Base-by-base conservation (phyloP, 306 rosid species). In the Pyrus bretschneideri region DNA sequence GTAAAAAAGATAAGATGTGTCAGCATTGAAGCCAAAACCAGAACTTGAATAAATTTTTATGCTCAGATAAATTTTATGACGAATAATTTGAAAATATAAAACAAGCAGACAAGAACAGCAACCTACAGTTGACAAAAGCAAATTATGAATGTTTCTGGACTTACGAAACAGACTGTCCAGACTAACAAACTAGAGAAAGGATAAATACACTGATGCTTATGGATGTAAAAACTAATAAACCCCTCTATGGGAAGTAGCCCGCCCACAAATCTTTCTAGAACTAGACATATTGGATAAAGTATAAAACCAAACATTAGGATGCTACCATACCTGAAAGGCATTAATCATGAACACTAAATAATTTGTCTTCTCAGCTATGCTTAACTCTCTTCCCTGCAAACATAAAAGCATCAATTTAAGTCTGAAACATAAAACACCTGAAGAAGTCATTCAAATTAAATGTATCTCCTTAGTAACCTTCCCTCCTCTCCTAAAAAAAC, bases 271-370 rank as follows among this genome's bases (percentile, higher is more conserved):
- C 14, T 29, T 44, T 74, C 11, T 62, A 44, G 59, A 14, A 21
- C 27, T 3, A 57, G 30, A 44, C 0, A 19, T 40, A 59, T 25
- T 27, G 0, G 10, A 60, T 52, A 61, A 15, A 10, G 29, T 40
- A 18, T 5, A 58, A 73, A 73, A 25, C 12, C 63, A 40, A 35
- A 63, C 67, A 74, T 62, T 72, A 70, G 65, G 30, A 69, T 69
- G 64, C 38, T 70, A 78, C 57, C 75, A 73, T 92, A 95, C 97
- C 97, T 95, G 97, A 82, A 95, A 95, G 40, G 92, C 91, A 81
- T 95, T 95, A 68, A 95, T 90, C 96, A 95, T 95, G 89, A 95
- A 95, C 79, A 95, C 93, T 79, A 95, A 81, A 87, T 92, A 95
- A 84, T 90, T 92, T 42, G 97, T 90, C 92, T 92, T 95, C 89